These are phyloP conservation scores for Taphrina pruni DNA, from an alignment of 1,139 yeast species.

Conservation along the genomic window DNA sequence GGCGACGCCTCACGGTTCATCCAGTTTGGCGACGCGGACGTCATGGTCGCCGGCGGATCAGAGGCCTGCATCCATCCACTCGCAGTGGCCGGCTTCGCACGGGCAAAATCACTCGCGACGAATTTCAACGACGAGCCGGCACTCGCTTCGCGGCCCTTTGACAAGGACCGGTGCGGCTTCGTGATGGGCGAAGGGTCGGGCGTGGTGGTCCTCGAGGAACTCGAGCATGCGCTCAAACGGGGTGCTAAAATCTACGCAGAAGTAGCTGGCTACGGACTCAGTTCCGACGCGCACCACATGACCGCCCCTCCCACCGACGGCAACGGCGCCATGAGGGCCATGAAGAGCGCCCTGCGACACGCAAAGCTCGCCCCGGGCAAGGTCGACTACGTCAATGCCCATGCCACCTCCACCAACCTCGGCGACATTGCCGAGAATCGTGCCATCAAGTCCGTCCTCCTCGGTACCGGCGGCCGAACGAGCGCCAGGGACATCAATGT, in stretches of 20 bases:
- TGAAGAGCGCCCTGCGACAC: constrained; percentile 71
- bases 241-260: constrained; percentile 77
- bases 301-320: constrained; percentile 89
- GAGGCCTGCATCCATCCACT: constrained; percentile 88
- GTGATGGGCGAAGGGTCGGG: constrained; percentile 96
- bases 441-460: constrained; percentile 65
- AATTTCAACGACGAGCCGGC: constrained; percentile 66
- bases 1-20: constrained; percentile 92
- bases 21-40: constrained; percentile 77
- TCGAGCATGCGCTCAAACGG: constrained; percentile 75
- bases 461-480: constrained; percentile 46
- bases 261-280: constrained; percentile 81
- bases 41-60: constrained; percentile 90
- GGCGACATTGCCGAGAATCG: constrained; percentile 89
- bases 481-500: constrained; percentile 54
- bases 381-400: constrained; percentile 87
- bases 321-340: constrained; percentile 81
- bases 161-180: constrained; percentile 76
- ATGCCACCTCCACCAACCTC: constrained; percentile 88
- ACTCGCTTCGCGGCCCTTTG: constrained; percentile 87
- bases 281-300: constrained; percentile 91
- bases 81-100: constrained; percentile 86
- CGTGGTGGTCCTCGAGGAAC: constrained; percentile 63
- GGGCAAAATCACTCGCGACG: constrained; percentile 82
- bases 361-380: constrained; percentile 57